Percentiles rank a stretch among this genome's conserved stretches.
phyloP scores from a whole-genome alignment of 2,329 filamentous ascomycete genomes.

The Colletotrichum lupini region DNA sequence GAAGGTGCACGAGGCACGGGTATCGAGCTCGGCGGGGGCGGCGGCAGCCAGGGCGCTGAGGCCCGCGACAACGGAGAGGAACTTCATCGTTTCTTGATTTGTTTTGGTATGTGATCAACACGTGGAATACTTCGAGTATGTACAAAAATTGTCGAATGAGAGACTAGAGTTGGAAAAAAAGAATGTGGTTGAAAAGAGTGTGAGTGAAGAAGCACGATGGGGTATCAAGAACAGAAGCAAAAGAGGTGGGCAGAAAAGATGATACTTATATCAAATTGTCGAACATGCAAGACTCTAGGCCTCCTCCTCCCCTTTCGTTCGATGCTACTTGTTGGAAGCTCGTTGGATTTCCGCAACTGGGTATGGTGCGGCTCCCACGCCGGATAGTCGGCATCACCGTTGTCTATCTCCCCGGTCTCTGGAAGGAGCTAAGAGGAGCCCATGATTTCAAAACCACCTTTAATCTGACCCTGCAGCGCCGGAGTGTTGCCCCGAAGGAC shows the following conservation, averaged over 20 bases:
- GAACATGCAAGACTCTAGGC: not conserved
- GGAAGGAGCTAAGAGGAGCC: not conserved
- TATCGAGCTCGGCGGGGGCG: conserved; percentile 38
- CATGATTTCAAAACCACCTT: conserved; percentile 9
- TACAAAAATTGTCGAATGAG: conserved; percentile 9
- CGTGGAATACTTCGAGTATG: conserved; percentile 11
- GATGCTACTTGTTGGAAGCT: not conserved
- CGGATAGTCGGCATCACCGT: conserved; percentile 12
- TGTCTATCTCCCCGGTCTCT: conserved; percentile 4
- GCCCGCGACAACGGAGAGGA: conserved; percentile 35
- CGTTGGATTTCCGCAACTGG: not conserved
- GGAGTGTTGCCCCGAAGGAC: not conserved
- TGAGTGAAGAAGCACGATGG: conserved; percentile 25
- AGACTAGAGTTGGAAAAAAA: conserved; percentile 25
- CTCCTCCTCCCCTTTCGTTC: not conserved
- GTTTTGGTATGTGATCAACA: conserved; percentile 14
- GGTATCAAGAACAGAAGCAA: not conserved
- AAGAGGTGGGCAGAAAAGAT: not conserved
- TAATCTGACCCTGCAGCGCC: conserved; percentile 9
- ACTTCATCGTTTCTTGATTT: conserved; percentile 15
- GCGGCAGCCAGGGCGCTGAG: conserved; percentile 41
- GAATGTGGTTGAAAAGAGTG: conserved; percentile 15
- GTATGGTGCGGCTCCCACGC: not conserved
- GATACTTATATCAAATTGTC: conserved; percentile 3
- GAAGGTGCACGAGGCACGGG: conserved; percentile 60